Conservation (phyloP, 345 rosid species). For the Brassica carinata region DNA sequence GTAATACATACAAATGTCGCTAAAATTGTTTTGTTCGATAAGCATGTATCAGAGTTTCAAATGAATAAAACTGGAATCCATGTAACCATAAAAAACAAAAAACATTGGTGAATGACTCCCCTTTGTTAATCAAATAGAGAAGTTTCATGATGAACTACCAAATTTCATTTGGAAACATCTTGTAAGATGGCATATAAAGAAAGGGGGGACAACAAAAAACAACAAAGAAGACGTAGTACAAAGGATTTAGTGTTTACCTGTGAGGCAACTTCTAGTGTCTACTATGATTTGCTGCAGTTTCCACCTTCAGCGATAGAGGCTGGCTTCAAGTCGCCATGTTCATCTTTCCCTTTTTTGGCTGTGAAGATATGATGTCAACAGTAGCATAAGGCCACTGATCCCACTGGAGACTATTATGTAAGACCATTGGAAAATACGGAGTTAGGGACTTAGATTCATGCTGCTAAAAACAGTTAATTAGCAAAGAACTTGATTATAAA, state of each 20-base stretch:
- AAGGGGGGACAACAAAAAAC: not conserved
- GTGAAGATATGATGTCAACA: not conserved
- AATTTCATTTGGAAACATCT: not conserved
- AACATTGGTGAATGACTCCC: not conserved
- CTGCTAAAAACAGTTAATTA: not conserved
- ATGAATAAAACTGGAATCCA: not conserved
- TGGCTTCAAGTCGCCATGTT: not conserved
- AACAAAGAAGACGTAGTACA: not conserved
- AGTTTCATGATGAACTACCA: not conserved
- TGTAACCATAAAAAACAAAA: not conserved
- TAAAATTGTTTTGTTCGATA: too few species aligned
- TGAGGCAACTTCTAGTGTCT: not conserved
- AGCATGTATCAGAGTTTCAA: not conserved
- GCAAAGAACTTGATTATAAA: not conserved
- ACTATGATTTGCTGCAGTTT: not conserved
- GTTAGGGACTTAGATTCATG: not conserved
- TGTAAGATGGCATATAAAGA: not conserved
- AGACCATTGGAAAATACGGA: not conserved
- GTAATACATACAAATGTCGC: not conserved
- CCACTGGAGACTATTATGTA: not conserved
- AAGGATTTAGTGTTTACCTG: not conserved
- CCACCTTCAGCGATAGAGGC: not conserved
- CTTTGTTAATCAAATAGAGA: not conserved
- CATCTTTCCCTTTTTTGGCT: not conserved
- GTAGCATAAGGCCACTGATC: not conserved